Conservation (phyloP, 2,329 filamentous ascomycete genomes). For the Neofusicoccum kwambonambiense region DNA sequence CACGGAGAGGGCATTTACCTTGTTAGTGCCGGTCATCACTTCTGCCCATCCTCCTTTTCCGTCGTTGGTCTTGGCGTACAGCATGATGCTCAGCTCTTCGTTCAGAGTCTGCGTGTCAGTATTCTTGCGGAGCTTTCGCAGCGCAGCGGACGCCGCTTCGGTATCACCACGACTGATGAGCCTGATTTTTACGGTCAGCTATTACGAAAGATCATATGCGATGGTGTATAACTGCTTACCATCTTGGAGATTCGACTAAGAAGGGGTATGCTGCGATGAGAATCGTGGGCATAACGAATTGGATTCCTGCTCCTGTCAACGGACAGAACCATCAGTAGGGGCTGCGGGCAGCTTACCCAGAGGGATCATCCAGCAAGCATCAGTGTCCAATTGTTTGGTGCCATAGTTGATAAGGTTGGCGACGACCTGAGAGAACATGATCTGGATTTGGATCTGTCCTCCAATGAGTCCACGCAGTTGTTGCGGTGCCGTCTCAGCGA, state of each 20-base stretch:
- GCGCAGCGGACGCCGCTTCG: background rate
- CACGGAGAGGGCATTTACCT: background rate
- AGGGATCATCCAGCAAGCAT: conserved; percentile 15
- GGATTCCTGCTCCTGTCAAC: background rate
- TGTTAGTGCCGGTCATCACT: conserved; percentile 7
- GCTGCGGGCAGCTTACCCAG: background rate
- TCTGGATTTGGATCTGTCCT: conserved; percentile 13
- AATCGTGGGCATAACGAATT: conserved; percentile 10
- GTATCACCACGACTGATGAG: conserved; percentile 9
- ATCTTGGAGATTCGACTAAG: conserved; percentile 9
- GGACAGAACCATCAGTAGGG: background rate
- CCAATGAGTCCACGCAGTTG: conserved; percentile 9
- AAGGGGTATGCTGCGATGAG: conserved; percentile 13
- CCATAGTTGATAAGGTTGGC: conserved; percentile 13
- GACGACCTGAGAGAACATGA: conserved; percentile 12
- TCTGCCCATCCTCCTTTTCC: conserved; percentile 5
- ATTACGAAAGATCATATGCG: background rate
- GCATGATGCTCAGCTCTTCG: conserved; percentile 10
- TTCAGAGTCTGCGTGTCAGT: background rate
- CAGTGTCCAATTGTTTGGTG: conserved; percentile 7
- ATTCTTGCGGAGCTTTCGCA: conserved; percentile 5
- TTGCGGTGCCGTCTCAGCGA: conserved; percentile 13
- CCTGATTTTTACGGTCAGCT: background rate
- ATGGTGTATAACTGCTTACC: background rate
- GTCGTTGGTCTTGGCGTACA: conserved; percentile 5